These are phyloP conservation scores for Macadamia tetraphylla DNA, from an alignment of 164 flowering plant species.

Conservation along the genomic window DNA sequence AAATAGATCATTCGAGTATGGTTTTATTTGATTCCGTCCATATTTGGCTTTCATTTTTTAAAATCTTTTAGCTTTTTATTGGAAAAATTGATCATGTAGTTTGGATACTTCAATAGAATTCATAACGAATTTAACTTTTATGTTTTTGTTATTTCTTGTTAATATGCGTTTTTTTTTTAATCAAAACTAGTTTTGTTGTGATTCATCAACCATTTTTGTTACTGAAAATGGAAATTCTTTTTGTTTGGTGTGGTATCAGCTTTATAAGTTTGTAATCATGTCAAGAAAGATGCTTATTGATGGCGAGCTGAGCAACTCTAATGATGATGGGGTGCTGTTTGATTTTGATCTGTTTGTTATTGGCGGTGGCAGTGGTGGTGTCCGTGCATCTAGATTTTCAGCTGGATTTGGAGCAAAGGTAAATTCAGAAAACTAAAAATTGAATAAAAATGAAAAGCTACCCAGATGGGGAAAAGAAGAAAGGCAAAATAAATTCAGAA, in stretches of 20 bases:
- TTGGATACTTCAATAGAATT: too few relatives aligned
- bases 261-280: slow-evolving; percentile 25
- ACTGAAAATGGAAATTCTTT: background rate
- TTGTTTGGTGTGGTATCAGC: slow-evolving; percentile 8
- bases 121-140: too few relatives aligned
- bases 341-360: slow-evolving; percentile 94
- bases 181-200: too few relatives aligned
- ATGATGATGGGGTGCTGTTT: slow-evolving; percentile 34
- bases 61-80: too few relatives aligned
- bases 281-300: slow-evolving; percentile 83
- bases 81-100: too few relatives aligned
- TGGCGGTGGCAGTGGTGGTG: slow-evolving; percentile 98
- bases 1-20: too few relatives aligned
- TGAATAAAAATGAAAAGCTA: background rate
- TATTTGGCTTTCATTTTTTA: too few relatives aligned
- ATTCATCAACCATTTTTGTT: too few relatives aligned
- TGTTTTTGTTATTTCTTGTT: too few relatives aligned
- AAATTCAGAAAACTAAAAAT: background rate
- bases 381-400: slow-evolving; percentile 83
- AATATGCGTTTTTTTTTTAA: too few relatives aligned
- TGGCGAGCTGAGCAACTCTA: slow-evolving; percentile 36
- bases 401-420: slow-evolving; percentile 90
- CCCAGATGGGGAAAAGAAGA: too few relatives aligned
- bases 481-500: background rate
- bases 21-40: too few relatives aligned